A percentile compares a stretch with the other conserved stretches of the same genome.
These are phyloP conservation scores for Alnus rubra DNA, from an alignment of 306 rosid species.

Conservation along the genomic window DNA sequence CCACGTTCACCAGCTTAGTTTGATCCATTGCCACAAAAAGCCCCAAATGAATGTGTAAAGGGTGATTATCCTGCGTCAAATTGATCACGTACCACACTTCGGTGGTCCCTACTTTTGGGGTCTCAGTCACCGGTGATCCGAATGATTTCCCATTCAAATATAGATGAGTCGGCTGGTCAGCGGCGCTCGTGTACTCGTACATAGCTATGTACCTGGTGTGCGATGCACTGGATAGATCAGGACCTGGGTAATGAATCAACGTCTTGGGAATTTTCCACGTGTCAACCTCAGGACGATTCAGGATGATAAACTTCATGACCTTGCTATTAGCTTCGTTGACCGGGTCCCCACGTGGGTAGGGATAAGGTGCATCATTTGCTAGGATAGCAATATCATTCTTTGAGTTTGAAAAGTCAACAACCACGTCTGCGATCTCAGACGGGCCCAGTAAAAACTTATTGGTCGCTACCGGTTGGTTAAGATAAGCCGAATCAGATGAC, in stretches of 20 bases:
- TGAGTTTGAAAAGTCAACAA: conserved; percentile 46
- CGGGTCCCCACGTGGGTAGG: conserved; percentile 49
- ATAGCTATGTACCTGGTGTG: conserved; percentile 42
- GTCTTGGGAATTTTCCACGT: conserved; percentile 20
- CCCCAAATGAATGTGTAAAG: conserved; percentile 55
- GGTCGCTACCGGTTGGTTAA: conserved; percentile 25
- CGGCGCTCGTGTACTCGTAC: conserved; percentile 50
- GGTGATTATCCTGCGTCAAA: conserved; percentile 56
- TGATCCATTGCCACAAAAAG: conserved; percentile 54
- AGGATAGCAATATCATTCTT: conserved; percentile 24
- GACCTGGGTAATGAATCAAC: conserved; percentile 36
- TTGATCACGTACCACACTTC: conserved; percentile 60
- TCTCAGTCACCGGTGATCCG: conserved; percentile 44
- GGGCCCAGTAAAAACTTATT: conserved; percentile 42
- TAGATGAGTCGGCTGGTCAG: conserved; percentile 43
- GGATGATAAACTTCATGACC: conserved; percentile 42
- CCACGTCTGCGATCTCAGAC: conserved; percentile 53
- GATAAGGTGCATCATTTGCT: conserved; percentile 51
- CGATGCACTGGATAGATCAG: conserved; percentile 29
- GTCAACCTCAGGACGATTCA: conserved; percentile 20
- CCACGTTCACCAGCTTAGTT: conserved; percentile 44
- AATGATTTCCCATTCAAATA: conserved; percentile 45
- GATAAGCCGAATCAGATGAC: conserved; percentile 47
- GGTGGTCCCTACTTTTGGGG: conserved; percentile 40
- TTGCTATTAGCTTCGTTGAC: conserved; percentile 39